Percentiles rank a stretch among this genome's conserved stretches.
Evolutionary conservation across 2,329 filamentous ascomycete species (phyloP).

Genomic region (Penicillium expansum): DNA sequence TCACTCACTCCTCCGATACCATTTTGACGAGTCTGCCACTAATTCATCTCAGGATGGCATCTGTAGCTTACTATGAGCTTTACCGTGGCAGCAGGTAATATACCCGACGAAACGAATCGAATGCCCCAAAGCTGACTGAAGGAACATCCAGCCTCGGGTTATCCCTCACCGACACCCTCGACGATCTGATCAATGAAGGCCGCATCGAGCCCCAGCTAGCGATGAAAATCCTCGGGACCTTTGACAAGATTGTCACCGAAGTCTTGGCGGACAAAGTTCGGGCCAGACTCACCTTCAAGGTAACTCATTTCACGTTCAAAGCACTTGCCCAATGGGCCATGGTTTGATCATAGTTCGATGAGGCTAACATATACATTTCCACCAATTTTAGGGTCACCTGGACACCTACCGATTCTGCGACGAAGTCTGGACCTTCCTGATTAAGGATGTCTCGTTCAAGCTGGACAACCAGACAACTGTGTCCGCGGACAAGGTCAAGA

Average conservation of each 20-base stretch:
- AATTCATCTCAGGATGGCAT: constrained; percentile 44
- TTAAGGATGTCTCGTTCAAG: constrained; percentile 99
- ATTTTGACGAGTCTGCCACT: constrained; percentile 6
- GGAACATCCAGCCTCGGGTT: constrained; percentile 71
- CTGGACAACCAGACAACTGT: constrained; percentile 78
- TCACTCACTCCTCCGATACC: constrained; percentile 7
- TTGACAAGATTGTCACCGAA: constrained; percentile 89
- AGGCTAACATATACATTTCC: constrained; percentile 15
- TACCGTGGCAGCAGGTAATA: constrained; percentile 95
- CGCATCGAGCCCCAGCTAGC: constrained; percentile 97
- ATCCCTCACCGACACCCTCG: constrained; percentile 91
- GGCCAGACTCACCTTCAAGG: constrained; percentile 90
- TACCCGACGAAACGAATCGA: background rate
- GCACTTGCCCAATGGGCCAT: background rate
- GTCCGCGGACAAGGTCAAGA: constrained; percentile 90
- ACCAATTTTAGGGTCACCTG: constrained; percentile 70
- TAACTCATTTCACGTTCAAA: constrained; percentile 42
- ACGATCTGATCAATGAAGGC: constrained; percentile 90
- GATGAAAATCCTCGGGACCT: constrained; percentile 96
- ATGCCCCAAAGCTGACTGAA: constrained; percentile 14
- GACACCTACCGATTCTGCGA: constrained; percentile 99
- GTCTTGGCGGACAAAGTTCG: constrained; percentile 91
- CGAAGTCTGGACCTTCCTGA: constrained; percentile 98
- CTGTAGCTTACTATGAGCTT: constrained; percentile 77
- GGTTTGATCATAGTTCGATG: background rate